Percentiles rank a stretch among this genome's conserved stretches.
These are phyloP conservation scores for Corymbia citriodora DNA, from an alignment of 441 rosid genomes.

Conservation along the genomic window DNA sequence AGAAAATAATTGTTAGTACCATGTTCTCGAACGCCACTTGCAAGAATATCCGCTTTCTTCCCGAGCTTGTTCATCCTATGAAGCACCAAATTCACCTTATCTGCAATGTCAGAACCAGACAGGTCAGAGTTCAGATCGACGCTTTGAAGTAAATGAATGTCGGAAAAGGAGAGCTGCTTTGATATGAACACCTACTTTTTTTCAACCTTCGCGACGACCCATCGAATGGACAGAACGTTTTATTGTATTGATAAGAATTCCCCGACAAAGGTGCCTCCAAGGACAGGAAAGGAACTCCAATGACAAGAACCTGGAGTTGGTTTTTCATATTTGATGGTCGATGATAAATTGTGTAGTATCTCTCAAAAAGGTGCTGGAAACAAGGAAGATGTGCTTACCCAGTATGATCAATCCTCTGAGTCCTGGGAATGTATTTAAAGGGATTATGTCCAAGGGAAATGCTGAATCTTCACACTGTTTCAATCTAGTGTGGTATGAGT, in stretches of 20 bases:
- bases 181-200: slow-evolving; percentile 20
- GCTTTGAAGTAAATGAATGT: not conserved
- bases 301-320: slow-evolving; percentile 14
- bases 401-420: not conserved
- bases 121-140: not conserved
- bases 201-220: slow-evolving; percentile 16
- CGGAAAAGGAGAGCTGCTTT: slow-evolving; percentile 9
- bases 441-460: not conserved
- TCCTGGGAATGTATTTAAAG: not conserved
- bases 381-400: not conserved
- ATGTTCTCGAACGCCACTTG: slow-evolving; percentile 39
- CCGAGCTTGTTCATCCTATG: slow-evolving; percentile 37
- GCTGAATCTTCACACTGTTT: not conserved
- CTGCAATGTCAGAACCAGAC: slow-evolving; percentile 7
- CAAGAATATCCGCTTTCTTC: slow-evolving; percentile 48
- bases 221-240: not conserved
- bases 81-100: slow-evolving; percentile 20
- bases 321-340: slow-evolving; percentile 20
- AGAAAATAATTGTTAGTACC: slow-evolving; percentile 12
- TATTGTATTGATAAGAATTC: not conserved
- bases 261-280: not conserved
- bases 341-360: not conserved
- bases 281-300: slow-evolving; percentile 15
- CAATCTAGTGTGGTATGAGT: not conserved
- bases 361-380: not conserved